phyloP scores from a whole-genome alignment of 768 basidiomycete species.

The Russula abietina region DNA sequence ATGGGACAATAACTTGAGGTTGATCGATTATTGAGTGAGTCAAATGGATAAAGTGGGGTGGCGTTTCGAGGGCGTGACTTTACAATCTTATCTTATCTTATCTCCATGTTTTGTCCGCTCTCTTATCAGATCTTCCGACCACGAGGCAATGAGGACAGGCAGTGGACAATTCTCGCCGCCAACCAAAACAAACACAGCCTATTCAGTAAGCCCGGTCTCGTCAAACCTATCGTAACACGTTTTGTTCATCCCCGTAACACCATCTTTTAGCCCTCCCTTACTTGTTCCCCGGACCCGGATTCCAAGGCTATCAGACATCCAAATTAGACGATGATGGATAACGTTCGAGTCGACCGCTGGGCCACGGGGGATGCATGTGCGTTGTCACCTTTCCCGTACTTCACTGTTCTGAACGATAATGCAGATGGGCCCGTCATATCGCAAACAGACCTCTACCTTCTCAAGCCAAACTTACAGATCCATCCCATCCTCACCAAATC shows the following conservation, averaged over 20 bases:
- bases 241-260: background rate
- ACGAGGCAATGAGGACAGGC: background rate
- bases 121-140: background rate
- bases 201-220: background rate
- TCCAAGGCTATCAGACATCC: too few relatives aligned
- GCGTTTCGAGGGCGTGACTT: background rate
- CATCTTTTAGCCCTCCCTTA: too few relatives aligned
- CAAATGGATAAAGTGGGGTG: background rate
- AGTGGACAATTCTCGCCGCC: background rate
- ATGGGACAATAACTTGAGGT: background rate
- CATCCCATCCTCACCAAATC: conserved; percentile 60
- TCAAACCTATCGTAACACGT: background rate
- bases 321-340: conserved; percentile 14
- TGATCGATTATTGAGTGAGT: background rate
- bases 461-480: conserved; percentile 61
- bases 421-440: conserved; percentile 74
- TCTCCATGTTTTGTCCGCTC: background rate
- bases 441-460: conserved; percentile 76
- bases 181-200: too few relatives aligned
- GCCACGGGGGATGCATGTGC: conserved; percentile 20
- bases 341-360: conserved; percentile 23
- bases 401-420: background rate
- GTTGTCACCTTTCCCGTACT: background rate
- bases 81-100: conserved; percentile 23
- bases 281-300: background rate